A percentile compares a stretch with the other conserved stretches of the same genome.
Evolutionary conservation across 2,329 filamentous ascomycete species (phyloP).

Genomic region (Aspergillus sergii): DNA sequence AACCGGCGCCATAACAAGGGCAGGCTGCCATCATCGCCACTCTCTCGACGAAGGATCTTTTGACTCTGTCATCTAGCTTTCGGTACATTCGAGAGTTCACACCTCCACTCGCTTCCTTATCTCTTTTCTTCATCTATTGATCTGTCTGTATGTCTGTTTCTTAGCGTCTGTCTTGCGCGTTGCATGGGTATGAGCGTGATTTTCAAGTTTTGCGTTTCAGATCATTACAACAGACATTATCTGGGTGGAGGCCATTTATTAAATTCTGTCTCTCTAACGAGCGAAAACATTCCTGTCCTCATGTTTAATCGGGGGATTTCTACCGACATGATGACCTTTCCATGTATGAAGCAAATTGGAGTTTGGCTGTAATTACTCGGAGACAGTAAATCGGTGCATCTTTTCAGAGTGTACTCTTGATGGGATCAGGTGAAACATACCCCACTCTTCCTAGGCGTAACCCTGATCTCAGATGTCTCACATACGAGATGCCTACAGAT

Average conservation of each 20-base stretch:
- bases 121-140: neutral
- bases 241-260: constrained; percentile 7
- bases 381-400: neutral
- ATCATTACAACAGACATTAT: constrained; percentile 6
- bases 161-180: constrained; percentile 21
- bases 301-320: neutral
- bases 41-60: neutral
- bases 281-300: neutral
- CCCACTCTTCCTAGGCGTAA: neutral
- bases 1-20: neutral
- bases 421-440: neutral
- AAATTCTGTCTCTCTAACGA: constrained; percentile 1
- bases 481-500: neutral
- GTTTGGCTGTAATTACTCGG: neutral
- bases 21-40: constrained; percentile 1
- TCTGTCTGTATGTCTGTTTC: constrained; percentile 8
- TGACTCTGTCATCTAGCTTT: constrained; percentile 2
- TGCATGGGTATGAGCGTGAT: constrained; percentile 26
- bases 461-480: neutral
- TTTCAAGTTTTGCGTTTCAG: constrained; percentile 5
- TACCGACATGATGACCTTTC: neutral
- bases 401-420: neutral
- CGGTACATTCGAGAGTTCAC: constrained; percentile 1
- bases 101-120: neutral
- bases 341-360: neutral